A percentile compares a stretch with the other conserved stretches of the same genome.
Evolutionary conservation across 768 basidiomycete species (phyloP).

Genomic region (Cystoderma amianthinum): DNA sequence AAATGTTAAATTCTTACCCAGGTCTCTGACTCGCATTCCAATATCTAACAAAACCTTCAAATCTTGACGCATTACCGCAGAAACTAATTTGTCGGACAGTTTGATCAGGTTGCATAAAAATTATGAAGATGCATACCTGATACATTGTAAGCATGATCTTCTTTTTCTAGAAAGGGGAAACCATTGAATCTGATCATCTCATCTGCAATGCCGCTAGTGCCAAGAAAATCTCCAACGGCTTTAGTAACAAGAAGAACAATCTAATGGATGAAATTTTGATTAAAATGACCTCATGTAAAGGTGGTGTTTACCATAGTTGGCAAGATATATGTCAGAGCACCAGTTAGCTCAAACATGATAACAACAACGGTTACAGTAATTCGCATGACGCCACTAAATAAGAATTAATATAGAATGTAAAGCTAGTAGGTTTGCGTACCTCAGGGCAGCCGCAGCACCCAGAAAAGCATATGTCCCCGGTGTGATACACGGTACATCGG

Average conservation of each 20-base stretch:
- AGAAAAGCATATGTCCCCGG: slow-evolving; percentile 98
- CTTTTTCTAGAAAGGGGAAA: slow-evolving; percentile 94
- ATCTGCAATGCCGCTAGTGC: slow-evolving; percentile 91
- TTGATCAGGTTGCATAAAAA: too few species aligned
- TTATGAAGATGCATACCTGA: slow-evolving; percentile 50
- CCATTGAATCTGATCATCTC: slow-evolving; percentile 97
- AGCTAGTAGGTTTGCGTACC: slow-evolving; percentile 30
- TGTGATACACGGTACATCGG: slow-evolving; percentile 94
- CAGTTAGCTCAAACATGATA: slow-evolving; percentile 98
- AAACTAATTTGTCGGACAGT: slow-evolving; percentile 41
- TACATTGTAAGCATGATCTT: slow-evolving; percentile 88
- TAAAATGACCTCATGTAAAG: background rate
- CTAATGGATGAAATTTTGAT: slow-evolving; percentile 28
- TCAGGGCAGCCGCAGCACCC: slow-evolving; percentile 92
- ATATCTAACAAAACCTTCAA: slow-evolving; percentile 64
- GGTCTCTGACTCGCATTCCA: slow-evolving; percentile 70
- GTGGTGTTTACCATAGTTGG: slow-evolving; percentile 81
- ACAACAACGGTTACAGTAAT: slow-evolving; percentile 98
- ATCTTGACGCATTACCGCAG: slow-evolving; percentile 84
- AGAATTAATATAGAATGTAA: background rate
- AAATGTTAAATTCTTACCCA: slow-evolving; percentile 49
- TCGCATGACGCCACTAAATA: slow-evolving; percentile 77
- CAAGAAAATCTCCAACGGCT: slow-evolving; percentile 92
- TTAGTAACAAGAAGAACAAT: slow-evolving; percentile 96
- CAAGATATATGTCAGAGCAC: slow-evolving; percentile 92